Evolutionary conservation across 352 stramenopile genomes (phyloP).

Genomic region (Thraustochytrium striatum): DNA sequence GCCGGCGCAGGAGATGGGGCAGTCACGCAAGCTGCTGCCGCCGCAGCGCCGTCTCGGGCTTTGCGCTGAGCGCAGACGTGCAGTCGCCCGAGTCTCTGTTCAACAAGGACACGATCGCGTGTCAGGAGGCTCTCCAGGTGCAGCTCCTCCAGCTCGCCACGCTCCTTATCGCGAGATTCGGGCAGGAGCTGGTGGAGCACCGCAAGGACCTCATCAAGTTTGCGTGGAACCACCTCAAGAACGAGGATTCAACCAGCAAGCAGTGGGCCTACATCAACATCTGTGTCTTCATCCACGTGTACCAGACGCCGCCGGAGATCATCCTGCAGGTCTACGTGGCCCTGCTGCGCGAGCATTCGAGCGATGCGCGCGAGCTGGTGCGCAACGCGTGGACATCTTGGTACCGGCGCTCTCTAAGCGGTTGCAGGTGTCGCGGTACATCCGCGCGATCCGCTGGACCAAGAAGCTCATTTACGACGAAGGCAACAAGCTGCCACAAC

Average conservation of each 20-base stretch:
- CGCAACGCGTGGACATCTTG: conserved; percentile 88
- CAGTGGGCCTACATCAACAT: conserved; percentile 95
- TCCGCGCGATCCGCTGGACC: conserved; percentile 93
- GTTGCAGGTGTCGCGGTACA: conserved; percentile 80
- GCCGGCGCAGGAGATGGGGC: too few species aligned
- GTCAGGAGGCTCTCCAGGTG: conserved; percentile 69
- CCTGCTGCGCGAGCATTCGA: conserved; percentile 86
- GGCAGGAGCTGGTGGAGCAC: conserved; percentile 81
- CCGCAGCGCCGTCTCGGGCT: too few species aligned
- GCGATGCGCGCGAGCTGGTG: conserved; percentile 88
- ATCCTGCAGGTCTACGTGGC: conserved; percentile 86
- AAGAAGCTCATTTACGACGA: conserved; percentile 97
- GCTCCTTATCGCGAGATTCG: conserved; percentile 90
- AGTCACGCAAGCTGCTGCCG: too few species aligned
- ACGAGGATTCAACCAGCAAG: conserved; percentile 87
- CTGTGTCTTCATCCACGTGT: conserved; percentile 90
- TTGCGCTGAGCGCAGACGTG: too few species aligned
- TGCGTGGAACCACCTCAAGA: conserved; percentile 93
- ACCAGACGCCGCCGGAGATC: conserved; percentile 92
- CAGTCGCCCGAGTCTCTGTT: too few species aligned
- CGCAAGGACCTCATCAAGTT: conserved; percentile 98
- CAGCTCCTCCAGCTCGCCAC: conserved; percentile 89
- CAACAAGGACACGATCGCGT: neutral
- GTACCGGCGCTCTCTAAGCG: conserved; percentile 81
- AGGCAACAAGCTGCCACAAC: conserved; percentile 84